Base-by-base conservation (phyloP, 2,329 filamentous ascomycete genomes). In the Scytalidium sp. region DNA sequence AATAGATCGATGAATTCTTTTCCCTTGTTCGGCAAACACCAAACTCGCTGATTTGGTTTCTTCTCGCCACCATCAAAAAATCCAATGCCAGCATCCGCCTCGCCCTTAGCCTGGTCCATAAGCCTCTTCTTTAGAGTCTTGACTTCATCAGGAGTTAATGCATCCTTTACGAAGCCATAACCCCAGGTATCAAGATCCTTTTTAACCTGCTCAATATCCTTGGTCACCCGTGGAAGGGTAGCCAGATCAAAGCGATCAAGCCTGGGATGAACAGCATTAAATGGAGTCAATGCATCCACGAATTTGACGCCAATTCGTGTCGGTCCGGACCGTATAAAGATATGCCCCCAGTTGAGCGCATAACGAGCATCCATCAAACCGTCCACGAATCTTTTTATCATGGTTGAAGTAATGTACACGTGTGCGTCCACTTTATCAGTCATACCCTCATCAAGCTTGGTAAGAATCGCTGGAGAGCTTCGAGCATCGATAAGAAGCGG, bases 161-260 rank as follows among this genome's bases (percentile, higher is more conserved):
- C 60, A 32, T 64, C 58, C 49, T 62, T 61, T 17, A 62, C 56
- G 17, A 64, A 41, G n/a, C 55, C 60, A 41, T 64, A 65, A 1
- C 63, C 63, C 20, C 57, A 65, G 32, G 62, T 52, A 11, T 49
- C 48, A 15, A 65, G 43, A 32, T 65, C 59, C 3, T 45, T 40
- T 47, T 59, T 63, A 15, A 62, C 56, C 46, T 63, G 60, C 19
- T 58, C 59, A 44, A 64, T 54, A 42, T 65, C 61, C 40, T 58
- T 57, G 9, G 62, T 64, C 13, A 61, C 59, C 61, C 56, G 69
- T 1, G 61, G 72, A 2, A 74, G 63, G 2, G 63, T 63, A 27
- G 25, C 2, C 66, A 63, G 3, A 73, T 66, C 19, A 71, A 71
- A 44, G 71, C 68, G 17, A 72, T 73, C 17, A 7, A 42, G 19